Evolutionary conservation across 768 basidiomycete genomes (phyloP).

Genomic region (Suillus lakei): DNA sequence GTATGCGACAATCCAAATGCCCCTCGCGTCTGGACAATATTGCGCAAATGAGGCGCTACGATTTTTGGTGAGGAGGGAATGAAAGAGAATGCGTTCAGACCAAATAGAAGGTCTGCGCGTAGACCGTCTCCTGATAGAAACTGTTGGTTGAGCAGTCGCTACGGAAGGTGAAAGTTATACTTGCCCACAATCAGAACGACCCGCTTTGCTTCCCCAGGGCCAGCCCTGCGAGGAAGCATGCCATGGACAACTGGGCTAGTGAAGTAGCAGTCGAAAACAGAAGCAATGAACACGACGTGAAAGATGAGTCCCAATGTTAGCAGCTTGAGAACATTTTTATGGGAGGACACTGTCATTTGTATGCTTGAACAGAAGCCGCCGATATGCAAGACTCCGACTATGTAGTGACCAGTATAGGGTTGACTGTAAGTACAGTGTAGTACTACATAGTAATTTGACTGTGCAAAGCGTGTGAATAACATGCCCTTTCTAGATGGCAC

Average conservation of each 20-base stretch:
- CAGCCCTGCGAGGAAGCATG: slow-evolving; percentile 60
- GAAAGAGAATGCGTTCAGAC: slow-evolving; percentile 57
- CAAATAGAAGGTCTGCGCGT: slow-evolving; percentile 80
- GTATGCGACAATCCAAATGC: slow-evolving; percentile 88
- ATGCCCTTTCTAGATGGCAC: background rate
- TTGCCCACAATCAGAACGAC: slow-evolving; percentile 81
- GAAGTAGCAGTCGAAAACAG: slow-evolving; percentile 89
- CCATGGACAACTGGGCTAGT: slow-evolving; percentile 82
- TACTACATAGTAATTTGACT: no score
- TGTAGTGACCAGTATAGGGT: no score
- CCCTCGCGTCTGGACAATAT: slow-evolving; percentile 67
- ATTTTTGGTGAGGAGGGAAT: slow-evolving; percentile 57
- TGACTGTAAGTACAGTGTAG: no score
- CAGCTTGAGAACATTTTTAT: slow-evolving; percentile 39
- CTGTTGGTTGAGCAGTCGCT: background rate
- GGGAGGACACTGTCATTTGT: slow-evolving; percentile 21
- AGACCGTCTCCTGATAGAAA: slow-evolving; percentile 73
- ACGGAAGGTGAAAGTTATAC: slow-evolving; percentile 16
- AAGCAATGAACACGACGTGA: slow-evolving; percentile 72
- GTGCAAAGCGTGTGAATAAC: background rate
- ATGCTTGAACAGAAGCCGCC: background rate
- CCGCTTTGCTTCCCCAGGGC: slow-evolving; percentile 61
- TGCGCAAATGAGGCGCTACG: slow-evolving; percentile 76
- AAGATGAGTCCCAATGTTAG: slow-evolving; percentile 74
- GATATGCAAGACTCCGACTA: background rate